Conservation (phyloP, 768 basidiomycete genomes). For the Hygrophorus russula region DNA sequence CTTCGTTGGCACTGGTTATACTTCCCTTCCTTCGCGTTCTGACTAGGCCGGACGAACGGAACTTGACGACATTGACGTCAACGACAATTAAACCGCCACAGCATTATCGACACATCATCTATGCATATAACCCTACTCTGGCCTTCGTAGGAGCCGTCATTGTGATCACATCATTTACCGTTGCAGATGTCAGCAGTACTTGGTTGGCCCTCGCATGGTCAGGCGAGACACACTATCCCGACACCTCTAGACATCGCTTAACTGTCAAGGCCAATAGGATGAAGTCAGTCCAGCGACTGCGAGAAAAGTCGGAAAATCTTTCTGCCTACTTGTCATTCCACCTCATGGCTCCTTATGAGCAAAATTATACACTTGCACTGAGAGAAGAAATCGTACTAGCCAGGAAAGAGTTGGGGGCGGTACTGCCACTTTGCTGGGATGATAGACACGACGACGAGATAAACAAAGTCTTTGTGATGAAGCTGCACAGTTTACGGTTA, state of each 20-base stretch:
- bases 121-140: slow-evolving; percentile 33
- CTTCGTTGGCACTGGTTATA: slow-evolving; percentile 20
- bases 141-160: slow-evolving; percentile 34
- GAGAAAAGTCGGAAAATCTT: slow-evolving; percentile 13
- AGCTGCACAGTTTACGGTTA: slow-evolving; percentile 22
- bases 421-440: slow-evolving; percentile 26
- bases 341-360: slow-evolving; percentile 23
- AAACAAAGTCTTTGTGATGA: slow-evolving; percentile 25
- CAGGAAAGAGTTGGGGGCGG: slow-evolving; percentile 17
- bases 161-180: slow-evolving; percentile 34
- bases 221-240: slow-evolving; percentile 20
- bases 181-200: slow-evolving; percentile 37
- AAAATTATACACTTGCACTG: slow-evolving; percentile 23
- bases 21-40: not conserved
- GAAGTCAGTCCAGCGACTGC: slow-evolving; percentile 12
- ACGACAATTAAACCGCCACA: slow-evolving; percentile 20
- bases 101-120: slow-evolving; percentile 33
- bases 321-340: slow-evolving; percentile 25
- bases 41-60: not conserved
- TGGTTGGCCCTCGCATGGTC: slow-evolving; percentile 36
- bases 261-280: slow-evolving; percentile 28
- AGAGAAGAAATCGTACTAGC: slow-evolving; percentile 21
- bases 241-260: slow-evolving; percentile 20
- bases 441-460: slow-evolving; percentile 18
- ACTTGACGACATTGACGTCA: slow-evolving; percentile 8